Conservation (phyloP, 768 basidiomycete species). For the Psilocybe sp. region DNA sequence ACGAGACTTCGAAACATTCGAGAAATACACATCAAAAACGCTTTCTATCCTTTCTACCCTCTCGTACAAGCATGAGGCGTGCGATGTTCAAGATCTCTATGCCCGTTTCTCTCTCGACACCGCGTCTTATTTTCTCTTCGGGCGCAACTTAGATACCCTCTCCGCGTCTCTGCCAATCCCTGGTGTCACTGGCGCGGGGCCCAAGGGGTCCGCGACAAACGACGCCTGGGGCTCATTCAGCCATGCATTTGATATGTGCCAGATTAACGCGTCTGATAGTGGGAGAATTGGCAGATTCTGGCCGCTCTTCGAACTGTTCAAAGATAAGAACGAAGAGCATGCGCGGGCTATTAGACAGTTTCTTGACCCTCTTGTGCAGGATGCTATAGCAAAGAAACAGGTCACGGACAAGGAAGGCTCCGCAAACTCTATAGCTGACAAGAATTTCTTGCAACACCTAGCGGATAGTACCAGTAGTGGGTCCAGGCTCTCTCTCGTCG, state of each 20-base stretch:
- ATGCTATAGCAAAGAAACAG: slow-evolving; percentile 46
- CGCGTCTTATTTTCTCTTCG: slow-evolving; percentile 73
- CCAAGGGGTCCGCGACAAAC: slow-evolving; percentile 58
- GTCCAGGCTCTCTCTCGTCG: slow-evolving; percentile 10
- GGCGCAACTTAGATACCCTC: slow-evolving; percentile 59
- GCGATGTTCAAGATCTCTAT: slow-evolving; percentile 68
- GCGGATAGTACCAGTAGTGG: slow-evolving; percentile 63
- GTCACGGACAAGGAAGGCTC: slow-evolving; percentile 35
- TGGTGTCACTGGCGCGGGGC: slow-evolving; percentile 41
- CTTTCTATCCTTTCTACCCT: slow-evolving; percentile 45
- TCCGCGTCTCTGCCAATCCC: slow-evolving; percentile 51
- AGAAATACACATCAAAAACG: slow-evolving; percentile 47
- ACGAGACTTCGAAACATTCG: slow-evolving; percentile 68
- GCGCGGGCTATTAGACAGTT: slow-evolving; percentile 51
- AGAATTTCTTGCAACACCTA: slow-evolving; percentile 66
- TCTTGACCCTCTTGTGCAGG: slow-evolving; percentile 62
- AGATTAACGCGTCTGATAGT: slow-evolving; percentile 49
- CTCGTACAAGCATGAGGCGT: slow-evolving; percentile 35
- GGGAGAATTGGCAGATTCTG: slow-evolving; percentile 52
- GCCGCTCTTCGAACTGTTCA: slow-evolving; percentile 59
- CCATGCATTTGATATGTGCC: slow-evolving; percentile 55
- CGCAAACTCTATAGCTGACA: slow-evolving; percentile 40
- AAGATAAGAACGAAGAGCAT: slow-evolving; percentile 48
- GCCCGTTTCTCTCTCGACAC: slow-evolving; percentile 68
- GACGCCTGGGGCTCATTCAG: slow-evolving; percentile 64